Evolutionary conservation across 108 stramenopile species (phyloP).

Genomic region (Skeletonema costatum): DNA sequence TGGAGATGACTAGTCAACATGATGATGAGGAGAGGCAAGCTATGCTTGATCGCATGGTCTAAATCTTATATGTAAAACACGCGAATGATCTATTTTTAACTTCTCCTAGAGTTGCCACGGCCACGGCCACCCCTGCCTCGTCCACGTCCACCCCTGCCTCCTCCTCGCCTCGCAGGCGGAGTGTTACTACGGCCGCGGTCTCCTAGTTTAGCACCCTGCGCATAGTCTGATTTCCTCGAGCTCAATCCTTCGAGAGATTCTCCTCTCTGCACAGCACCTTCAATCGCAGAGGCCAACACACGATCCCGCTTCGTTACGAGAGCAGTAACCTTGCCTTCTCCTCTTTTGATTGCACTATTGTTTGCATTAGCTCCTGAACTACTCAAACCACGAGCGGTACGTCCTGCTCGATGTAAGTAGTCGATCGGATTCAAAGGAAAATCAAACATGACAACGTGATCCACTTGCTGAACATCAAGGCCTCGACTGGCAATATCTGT

Average conservation of each 20-base stretch:
- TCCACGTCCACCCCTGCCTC: constrained; percentile 24
- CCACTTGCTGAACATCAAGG: constrained; percentile 88
- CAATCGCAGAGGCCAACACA: constrained; percentile 86
- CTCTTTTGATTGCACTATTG: constrained; percentile 23
- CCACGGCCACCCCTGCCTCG: constrained; percentile 14
- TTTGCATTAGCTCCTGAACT: background rate
- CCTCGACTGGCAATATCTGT: constrained; percentile 97
- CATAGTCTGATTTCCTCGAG: constrained; percentile 84
- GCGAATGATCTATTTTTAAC: background rate
- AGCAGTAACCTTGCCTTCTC: constrained; percentile 83
- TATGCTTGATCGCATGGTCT: constrained; percentile 17
- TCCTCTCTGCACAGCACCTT: constrained; percentile 75
- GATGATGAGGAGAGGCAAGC: constrained; percentile 15
- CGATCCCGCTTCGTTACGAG: constrained; percentile 86
- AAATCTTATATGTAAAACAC: background rate
- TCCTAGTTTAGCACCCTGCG: constrained; percentile 53
- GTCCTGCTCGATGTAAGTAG: constrained; percentile 91
- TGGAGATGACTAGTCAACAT: constrained; percentile 6
- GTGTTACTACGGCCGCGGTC: background rate
- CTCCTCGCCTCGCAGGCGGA: constrained; percentile 9
- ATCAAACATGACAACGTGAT: constrained; percentile 94
- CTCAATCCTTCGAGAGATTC: constrained; percentile 82
- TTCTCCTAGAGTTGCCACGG: constrained; percentile 1
- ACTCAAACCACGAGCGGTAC: constrained; percentile 82
- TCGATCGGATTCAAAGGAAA: constrained; percentile 93